phyloP scores from a whole-genome alignment of 2,329 filamentous ascomycete genomes.

The Colletotrichum magnum region DNA sequence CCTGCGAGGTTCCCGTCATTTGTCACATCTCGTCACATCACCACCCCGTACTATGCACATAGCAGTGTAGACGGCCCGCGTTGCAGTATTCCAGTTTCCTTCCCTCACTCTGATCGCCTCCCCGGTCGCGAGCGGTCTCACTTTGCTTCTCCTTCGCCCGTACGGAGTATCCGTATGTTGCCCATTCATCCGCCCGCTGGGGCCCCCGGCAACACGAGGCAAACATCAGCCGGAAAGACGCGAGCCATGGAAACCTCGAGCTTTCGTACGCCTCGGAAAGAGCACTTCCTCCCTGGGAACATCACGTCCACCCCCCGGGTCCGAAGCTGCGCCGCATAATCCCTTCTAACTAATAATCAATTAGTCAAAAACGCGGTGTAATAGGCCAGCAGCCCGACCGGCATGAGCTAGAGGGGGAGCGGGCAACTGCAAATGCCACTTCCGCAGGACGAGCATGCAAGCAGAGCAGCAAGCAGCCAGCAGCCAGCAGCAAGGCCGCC shows the following conservation, averaged over 20 bases:
- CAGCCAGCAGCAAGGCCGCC: not conserved
- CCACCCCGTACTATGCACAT: not conserved
- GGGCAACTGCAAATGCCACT: slow-evolving; percentile 17
- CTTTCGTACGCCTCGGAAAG: not conserved
- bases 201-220: slow-evolving; percentile 7
- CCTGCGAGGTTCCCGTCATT: slow-evolving; percentile 37
- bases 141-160: not conserved
- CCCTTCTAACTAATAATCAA: no score
- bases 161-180: not conserved
- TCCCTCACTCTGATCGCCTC: not conserved
- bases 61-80: not conserved
- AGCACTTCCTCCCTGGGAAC: no score
- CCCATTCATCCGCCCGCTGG: not conserved
- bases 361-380: not conserved
- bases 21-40: slow-evolving; percentile 26
- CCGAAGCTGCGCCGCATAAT: no score
- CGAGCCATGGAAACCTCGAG: not conserved
- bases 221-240: slow-evolving; percentile 1
- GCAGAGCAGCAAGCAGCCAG: not conserved
- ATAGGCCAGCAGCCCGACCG: not conserved
- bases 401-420: slow-evolving; percentile 12
- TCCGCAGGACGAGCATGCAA: slow-evolving; percentile 8
- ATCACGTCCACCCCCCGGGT: no score
- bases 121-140: not conserved
- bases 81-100: slow-evolving; percentile 3